A percentile compares a stretch with the other conserved stretches of the same genome.
Evolutionary conservation across 257 asterid genomes (phyloP).

Genomic region (Catharanthus roseus): DNA sequence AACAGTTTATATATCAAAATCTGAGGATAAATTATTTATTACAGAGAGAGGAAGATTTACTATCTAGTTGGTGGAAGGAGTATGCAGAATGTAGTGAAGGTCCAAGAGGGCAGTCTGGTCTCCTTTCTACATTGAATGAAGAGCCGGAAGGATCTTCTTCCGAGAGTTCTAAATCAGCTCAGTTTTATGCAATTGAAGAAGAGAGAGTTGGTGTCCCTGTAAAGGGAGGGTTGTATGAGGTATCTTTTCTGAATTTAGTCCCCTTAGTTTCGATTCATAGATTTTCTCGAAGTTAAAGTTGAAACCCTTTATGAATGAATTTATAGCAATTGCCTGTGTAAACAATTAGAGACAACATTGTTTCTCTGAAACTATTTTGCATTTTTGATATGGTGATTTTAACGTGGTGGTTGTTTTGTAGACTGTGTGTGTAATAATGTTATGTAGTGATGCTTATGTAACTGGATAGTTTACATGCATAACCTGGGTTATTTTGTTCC

Average conservation of each 20-base stretch:
- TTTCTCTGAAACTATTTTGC: neutral
- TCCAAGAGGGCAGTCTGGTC: constrained; percentile 50
- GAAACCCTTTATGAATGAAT: neutral
- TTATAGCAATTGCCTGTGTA: neutral
- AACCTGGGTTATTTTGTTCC: neutral
- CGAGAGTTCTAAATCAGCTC: constrained; percentile 31
- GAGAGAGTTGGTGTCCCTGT: constrained; percentile 99
- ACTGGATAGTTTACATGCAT: neutral
- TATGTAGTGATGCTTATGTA: neutral
- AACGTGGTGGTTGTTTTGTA: neutral
- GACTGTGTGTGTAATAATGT: neutral
- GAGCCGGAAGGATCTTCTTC: constrained; percentile 28
- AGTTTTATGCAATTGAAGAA: constrained; percentile 49
- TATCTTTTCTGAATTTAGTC: constrained; percentile 20
- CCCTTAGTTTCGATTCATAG: neutral
- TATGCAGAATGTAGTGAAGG: constrained; percentile 98
- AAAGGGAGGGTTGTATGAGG: constrained; percentile 97
- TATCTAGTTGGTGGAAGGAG: constrained; percentile 93
- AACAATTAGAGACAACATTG: neutral
- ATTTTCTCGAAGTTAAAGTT: neutral
- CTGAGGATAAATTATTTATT: constrained; percentile 10
- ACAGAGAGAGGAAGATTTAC: constrained; percentile 91
- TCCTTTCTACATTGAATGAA: constrained; percentile 25
- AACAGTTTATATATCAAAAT: neutral
- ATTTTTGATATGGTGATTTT: neutral